Evolutionary conservation across 2,329 filamentous ascomycete genomes (phyloP), one percentile per base, ranked within the genome.

Genomic region (Hypomyces perniciosus): DNA sequence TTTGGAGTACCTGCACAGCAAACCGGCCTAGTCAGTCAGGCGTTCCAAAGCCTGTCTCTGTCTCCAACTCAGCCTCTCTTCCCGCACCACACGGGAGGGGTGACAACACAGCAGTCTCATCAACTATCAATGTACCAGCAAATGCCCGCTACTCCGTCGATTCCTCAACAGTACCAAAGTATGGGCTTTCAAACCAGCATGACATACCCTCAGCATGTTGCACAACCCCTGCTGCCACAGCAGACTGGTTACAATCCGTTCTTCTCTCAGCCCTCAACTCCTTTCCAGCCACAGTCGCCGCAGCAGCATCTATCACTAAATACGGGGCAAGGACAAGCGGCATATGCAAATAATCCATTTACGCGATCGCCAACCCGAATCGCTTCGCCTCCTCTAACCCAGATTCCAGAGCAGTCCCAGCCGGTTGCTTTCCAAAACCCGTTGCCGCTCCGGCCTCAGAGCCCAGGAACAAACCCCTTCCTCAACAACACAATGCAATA

Each of bases 41-140:
- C 86, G 1, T 87, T 96, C 61, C 85, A 91, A 62, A 83, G 80
- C 55, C 77, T 96, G 68, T 83, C 88, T 35, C 71, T 95, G 2
- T 81, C 81, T 27, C 66, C 67, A 45, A 54, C 71, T 38, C 81
- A 83, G 57, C 80, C 81, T 35, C 72, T 90, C 30, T 90, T 91
- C 64, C 86, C 88, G 6, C 83, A 90, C 61, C 83, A 85, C 48
- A 91, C 88, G 1, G 86, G 87, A 48, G 87, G 81, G 26, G 56
- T 77, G 57, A 70, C 66, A 55, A 66, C 67, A 12, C 75, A 72
- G 57, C 62, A 72, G 35, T 54, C 56, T 29, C 58, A 71, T 35
- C 69, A 70, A 38, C 72, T 72, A 53, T 55, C 65, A 27, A 57
- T 64, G 31, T 77, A 76, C 51, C 70, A 74, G 51, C 57, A 68